Evolutionary conservation across 164 flowering plant species (phyloP).

Genomic region (Protea cynaroides): DNA sequence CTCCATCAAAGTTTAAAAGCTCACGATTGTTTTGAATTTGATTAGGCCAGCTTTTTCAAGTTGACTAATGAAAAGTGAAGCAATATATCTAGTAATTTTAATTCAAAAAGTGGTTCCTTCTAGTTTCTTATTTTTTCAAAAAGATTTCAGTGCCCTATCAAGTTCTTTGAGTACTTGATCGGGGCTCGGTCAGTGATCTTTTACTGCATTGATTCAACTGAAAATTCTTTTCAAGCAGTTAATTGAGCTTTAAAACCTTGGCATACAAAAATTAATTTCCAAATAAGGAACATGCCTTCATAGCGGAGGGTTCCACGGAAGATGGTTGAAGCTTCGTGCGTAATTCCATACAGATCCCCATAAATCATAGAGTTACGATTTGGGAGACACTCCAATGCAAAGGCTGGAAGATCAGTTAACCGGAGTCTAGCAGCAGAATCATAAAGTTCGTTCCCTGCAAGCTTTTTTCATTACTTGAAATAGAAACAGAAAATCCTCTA

Average conservation of each 20-base stretch:
- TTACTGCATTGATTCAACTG: background rate
- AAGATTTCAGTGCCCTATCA: background rate
- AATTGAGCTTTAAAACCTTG: background rate
- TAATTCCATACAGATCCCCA: conserved; percentile 81
- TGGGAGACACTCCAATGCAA: conserved; percentile 93
- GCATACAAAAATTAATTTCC: background rate
- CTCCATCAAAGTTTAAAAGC: background rate
- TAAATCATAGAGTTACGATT: conserved; percentile 83
- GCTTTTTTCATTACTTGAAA: conserved; percentile 7
- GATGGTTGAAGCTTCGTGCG: conserved; percentile 78
- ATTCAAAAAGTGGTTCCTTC: background rate
- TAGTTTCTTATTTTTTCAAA: no score
- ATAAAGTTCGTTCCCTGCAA: conserved; percentile 75
- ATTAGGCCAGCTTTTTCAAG: background rate
- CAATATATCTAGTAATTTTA: background rate
- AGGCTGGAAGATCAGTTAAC: conserved; percentile 82
- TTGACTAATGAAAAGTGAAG: background rate
- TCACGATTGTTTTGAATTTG: background rate
- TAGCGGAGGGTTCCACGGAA: conserved; percentile 97
- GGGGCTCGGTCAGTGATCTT: background rate
- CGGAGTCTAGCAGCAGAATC: conserved; percentile 71
- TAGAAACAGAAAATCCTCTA: background rate
- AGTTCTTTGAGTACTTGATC: background rate
- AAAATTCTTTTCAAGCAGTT: background rate
- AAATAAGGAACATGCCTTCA: conserved; percentile 52